Evolutionary conservation across 2,329 filamentous ascomycete genomes (phyloP).

Genomic region (Colletotrichum zoysiae): DNA sequence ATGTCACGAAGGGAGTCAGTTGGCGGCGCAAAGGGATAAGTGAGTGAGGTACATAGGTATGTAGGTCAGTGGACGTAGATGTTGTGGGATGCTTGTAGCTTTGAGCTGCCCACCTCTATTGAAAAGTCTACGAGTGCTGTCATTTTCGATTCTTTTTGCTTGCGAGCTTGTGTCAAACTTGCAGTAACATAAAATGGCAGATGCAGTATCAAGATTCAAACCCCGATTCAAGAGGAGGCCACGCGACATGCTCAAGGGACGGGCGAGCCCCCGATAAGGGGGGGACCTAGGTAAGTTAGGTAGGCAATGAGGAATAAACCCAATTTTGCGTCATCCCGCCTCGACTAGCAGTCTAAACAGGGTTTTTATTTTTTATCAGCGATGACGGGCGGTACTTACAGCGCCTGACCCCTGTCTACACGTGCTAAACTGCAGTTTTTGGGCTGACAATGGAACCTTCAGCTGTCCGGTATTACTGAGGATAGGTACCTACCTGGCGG

Average conservation of each 20-base stretch:
- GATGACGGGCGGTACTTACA: not conserved
- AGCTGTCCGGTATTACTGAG: not conserved
- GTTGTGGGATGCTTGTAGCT: not conserved
- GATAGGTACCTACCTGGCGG: too few relatives aligned
- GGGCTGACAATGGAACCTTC: not conserved
- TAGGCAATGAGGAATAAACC: not conserved
- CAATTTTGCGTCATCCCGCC: constrained; percentile 26
- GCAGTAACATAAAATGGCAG: not conserved
- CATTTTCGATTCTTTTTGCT: not conserved
- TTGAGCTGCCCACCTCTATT: not conserved
- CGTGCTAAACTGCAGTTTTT: constrained; percentile 28
- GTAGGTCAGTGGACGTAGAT: not conserved
- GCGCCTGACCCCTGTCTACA: constrained; percentile 7
- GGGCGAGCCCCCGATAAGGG: not conserved
- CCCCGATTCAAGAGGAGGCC: not conserved
- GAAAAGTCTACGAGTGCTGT: not conserved
- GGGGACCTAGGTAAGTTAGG: not conserved
- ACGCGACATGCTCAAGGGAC: constrained; percentile 15
- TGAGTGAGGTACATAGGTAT: not conserved
- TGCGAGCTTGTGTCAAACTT: not conserved
- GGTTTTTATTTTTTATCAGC: too few relatives aligned
- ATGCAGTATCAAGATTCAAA: constrained; percentile 1
- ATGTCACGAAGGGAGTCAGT: constrained; percentile 9
- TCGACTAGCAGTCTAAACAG: constrained; percentile 4
- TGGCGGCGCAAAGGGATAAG: not conserved